Base-by-base conservation (phyloP, 306 rosid genomes). In the Castanospermum australe region DNA sequence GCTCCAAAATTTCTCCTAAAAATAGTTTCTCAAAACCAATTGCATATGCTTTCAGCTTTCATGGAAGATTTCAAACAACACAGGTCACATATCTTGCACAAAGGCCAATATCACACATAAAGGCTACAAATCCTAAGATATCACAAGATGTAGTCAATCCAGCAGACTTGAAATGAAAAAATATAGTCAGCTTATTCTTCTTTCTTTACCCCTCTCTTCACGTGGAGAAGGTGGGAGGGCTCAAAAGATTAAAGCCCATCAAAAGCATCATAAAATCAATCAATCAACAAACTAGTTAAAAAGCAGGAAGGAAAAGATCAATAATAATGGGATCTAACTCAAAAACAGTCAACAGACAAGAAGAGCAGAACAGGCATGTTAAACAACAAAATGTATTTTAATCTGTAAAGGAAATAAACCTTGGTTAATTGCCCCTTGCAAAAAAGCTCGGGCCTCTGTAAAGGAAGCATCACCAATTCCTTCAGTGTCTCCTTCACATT, bases 381-480 rank as follows among this genome's bases (percentile, higher is more conserved):
- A 71, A 75, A 63, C 61, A 60, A 73, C 14, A 72, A 18, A 51
- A 10, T 54, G 48, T 2, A 45, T 68, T 60, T 48, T 48, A 70
- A 57, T 75, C 7, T 48, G 71, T 11, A 77, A 64, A 61, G 3
- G 45, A 61, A 17, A 35, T 33, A 55, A 74, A 96, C 99, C 99
- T 96, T 96, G 65, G 99, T 96, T 83, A 96, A 86, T 86, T 96
- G 98, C 82, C 99, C 99, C 87, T 93, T 96, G 98, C 99, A 91
- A 67, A 96, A 96, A 55, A 96, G 93, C 84, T 96, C 99, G 8
- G 99, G 99, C 82, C 99, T 91, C 86, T 96, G 99, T 80, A 96
- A 77, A 67, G 99, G 99, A 86, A 96, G 98, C 99, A 96, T 96
- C 84, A 93, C 99, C 90, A 96, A 85, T 82, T 96, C 99, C 88